These are phyloP conservation scores for Psilocybe cyanescens DNA, from an alignment of 768 basidiomycete genomes.

Conservation along the genomic window DNA sequence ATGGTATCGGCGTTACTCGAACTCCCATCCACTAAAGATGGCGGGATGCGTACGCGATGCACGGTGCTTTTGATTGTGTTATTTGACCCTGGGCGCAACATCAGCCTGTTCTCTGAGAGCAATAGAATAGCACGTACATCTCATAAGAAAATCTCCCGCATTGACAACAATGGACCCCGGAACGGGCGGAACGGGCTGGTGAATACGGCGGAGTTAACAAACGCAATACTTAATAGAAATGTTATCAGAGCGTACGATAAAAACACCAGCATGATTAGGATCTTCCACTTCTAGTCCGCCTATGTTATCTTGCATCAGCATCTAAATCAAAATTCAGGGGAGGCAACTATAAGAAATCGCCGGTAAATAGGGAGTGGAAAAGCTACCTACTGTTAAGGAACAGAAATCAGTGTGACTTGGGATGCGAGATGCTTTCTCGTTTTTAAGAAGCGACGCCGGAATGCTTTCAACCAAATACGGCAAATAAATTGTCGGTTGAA, in stretches of 20 bases:
- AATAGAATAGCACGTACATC: constrained; percentile 36
- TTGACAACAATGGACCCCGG: constrained; percentile 54
- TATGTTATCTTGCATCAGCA: constrained; percentile 61
- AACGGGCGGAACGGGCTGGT: constrained; percentile 44
- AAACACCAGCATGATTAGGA: constrained; percentile 47
- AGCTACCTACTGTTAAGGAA: constrained; percentile 45
- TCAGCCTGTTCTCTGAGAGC: background rate
- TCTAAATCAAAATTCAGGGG: constrained; percentile 13
- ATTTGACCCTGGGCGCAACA: constrained; percentile 40
- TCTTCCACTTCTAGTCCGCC: constrained; percentile 69
- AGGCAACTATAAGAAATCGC: background rate
- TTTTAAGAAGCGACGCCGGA: constrained; percentile 31
- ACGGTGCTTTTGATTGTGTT: constrained; percentile 52
- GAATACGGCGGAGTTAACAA: background rate
- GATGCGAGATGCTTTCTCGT: constrained; percentile 44
- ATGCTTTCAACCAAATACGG: constrained; percentile 27
- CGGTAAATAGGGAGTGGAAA: no score
- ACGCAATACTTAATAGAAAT: background rate
- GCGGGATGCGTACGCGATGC: constrained; percentile 55
- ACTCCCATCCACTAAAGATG: constrained; percentile 3
- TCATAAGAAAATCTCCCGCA: constrained; percentile 53
- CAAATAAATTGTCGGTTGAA: background rate
- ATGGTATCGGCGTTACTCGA: constrained; percentile 36
- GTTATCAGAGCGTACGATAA: constrained; percentile 29
- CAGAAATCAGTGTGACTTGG: constrained; percentile 60